phyloP scores from a whole-genome alignment of 768 basidiomycete genomes.

The Auriscalpium microsporum region DNA sequence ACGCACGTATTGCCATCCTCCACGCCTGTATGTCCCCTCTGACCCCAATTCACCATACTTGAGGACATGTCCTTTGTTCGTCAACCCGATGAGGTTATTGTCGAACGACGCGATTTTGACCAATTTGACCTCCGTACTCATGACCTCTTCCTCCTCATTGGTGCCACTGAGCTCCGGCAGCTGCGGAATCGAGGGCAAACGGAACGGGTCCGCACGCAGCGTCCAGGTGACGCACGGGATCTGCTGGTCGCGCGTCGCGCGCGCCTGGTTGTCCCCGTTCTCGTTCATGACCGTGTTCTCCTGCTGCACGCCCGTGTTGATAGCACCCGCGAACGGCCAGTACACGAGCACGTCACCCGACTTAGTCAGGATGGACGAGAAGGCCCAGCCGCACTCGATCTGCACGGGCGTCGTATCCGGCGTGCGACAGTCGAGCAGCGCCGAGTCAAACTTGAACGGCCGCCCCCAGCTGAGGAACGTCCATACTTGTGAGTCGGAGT shows the following conservation, averaged over 20 bases:
- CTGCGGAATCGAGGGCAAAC: conserved; percentile 50
- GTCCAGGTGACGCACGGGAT: conserved; percentile 61
- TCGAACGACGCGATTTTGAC: conserved; percentile 79
- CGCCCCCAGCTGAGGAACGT: conserved; percentile 73
- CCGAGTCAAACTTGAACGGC: conserved; percentile 50
- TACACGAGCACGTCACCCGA: conserved; percentile 68
- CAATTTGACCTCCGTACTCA: conserved; percentile 34
- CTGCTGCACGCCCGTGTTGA: conserved; percentile 29
- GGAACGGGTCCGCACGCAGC: conserved; percentile 42
- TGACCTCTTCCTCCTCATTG: conserved; percentile 15
- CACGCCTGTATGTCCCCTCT: conserved; percentile 28
- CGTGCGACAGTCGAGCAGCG: conserved; percentile 32
- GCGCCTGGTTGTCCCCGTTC: conserved; percentile 27
- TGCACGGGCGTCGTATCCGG: conserved; percentile 44
- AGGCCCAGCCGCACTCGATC: conserved; percentile 76
- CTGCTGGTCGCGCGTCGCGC: conserved; percentile 26
- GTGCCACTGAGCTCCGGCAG: conserved; percentile 43
- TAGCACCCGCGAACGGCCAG: conserved; percentile 52
- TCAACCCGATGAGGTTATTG: conserved; percentile 66
- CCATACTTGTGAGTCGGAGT: conserved; percentile 55
- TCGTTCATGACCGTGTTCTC: conserved; percentile 41
- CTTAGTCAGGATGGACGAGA: conserved; percentile 64
- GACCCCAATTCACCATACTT: conserved; percentile 42
- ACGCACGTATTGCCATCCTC: conserved; percentile 68
- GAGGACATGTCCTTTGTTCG: conserved; percentile 70